These are phyloP conservation scores for Gastrodia elata DNA, from an alignment of 106 monocot genomes.

Conservation along the genomic window DNA sequence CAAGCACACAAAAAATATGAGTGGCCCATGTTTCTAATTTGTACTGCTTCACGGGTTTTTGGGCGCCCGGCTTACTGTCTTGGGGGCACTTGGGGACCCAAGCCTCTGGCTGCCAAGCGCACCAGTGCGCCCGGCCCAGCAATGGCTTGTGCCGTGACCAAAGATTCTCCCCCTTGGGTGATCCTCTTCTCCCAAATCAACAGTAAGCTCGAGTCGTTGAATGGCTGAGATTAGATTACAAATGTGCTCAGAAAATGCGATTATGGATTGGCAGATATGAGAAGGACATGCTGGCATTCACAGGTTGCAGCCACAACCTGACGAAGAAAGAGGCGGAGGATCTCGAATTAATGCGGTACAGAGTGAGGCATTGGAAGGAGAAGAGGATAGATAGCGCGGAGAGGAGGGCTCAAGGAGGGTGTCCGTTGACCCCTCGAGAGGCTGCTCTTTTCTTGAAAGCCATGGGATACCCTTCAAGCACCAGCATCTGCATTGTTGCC, in stretches of 20 bases:
- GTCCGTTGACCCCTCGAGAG: constrained; percentile 53
- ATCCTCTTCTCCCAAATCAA: too few relatives aligned
- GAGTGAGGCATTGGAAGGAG: constrained; percentile 52
- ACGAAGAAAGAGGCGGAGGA: constrained; percentile 25
- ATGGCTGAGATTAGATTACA: too few relatives aligned
- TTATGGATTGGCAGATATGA: constrained; percentile 33
- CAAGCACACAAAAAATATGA: too few relatives aligned
- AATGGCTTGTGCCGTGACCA: too few relatives aligned
- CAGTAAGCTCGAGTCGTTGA: too few relatives aligned
- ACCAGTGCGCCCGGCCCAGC: too few relatives aligned
- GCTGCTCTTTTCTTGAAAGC: constrained; percentile 37
- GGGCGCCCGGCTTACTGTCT: too few relatives aligned
- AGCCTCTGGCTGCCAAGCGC: too few relatives aligned
- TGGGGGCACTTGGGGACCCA: too few relatives aligned
- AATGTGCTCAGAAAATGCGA: not conserved
- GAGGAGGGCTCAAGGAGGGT: constrained; percentile 33
- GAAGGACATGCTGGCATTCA: constrained; percentile 62
- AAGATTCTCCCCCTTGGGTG: too few relatives aligned
- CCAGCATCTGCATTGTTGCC: constrained; percentile 32
- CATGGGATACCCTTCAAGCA: constrained; percentile 40
- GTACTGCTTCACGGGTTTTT: too few relatives aligned
- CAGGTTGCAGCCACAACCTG: constrained; percentile 42
- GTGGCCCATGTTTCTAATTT: too few relatives aligned
- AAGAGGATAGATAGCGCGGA: constrained; percentile 35
- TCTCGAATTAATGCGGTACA: constrained; percentile 25